These are phyloP conservation scores for Lathyrus aphaca DNA, from an alignment of 306 rosid species.

Conservation along the genomic window DNA sequence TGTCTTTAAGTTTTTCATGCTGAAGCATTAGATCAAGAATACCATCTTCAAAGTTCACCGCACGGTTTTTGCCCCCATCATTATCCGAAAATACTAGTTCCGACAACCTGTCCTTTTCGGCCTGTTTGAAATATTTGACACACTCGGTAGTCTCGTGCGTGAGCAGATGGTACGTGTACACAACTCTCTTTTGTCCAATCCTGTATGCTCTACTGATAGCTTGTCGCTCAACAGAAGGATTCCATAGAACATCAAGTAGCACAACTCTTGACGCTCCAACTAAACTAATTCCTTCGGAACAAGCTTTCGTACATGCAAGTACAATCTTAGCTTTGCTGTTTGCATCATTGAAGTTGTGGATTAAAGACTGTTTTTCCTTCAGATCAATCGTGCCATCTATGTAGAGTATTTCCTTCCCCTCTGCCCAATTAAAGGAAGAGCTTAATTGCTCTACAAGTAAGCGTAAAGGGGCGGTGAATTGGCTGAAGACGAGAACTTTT, in stretches of 20 bases:
- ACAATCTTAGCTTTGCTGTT: conserved; percentile 40
- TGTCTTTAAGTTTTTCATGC: conserved; percentile 40
- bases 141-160: conserved; percentile 35
- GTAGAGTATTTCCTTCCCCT: conserved; percentile 36
- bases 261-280: conserved; percentile 54
- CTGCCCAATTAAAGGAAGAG: conserved; percentile 29
- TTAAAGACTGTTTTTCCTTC: conserved; percentile 26
- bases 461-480: conserved; percentile 28
- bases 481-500: conserved; percentile 50
- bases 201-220: conserved; percentile 49
- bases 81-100: conserved; percentile 43
- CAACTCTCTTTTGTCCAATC: conserved; percentile 44
- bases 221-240: conserved; percentile 46
- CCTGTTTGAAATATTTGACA: conserved; percentile 32
- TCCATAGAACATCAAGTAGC: conserved; percentile 51
- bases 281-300: conserved; percentile 46
- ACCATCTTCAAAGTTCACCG: conserved; percentile 27
- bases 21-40: conserved; percentile 37
- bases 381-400: conserved; percentile 30
- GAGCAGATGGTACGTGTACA: conserved; percentile 45
- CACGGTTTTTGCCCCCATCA: not conserved
- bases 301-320: conserved; percentile 45
- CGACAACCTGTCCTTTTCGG: conserved; percentile 42
- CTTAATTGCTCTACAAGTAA: conserved; percentile 36
- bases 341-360: conserved; percentile 41